Percentiles rank a stretch among this genome's conserved stretches.
These are phyloP conservation scores for Trichocladium uniseriatum DNA, from an alignment of 495 filamentous ascomycete genomes.

Conservation along the genomic window DNA sequence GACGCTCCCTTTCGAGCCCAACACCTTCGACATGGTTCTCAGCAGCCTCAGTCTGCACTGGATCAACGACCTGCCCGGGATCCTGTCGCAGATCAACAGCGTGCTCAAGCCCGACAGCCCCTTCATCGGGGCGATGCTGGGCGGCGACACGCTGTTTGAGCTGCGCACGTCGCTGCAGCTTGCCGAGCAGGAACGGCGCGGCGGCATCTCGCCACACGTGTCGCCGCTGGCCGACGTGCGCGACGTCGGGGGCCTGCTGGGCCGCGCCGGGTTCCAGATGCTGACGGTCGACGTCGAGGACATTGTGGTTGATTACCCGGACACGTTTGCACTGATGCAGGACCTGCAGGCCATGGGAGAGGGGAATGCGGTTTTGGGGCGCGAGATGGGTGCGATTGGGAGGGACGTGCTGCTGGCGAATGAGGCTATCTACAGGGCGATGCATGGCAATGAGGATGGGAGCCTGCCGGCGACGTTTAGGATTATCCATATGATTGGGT, in stretches of 20 bases:
- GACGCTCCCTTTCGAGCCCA: constrained; percentile 63
- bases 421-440: constrained; percentile 76
- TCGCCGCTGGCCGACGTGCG: constrained; percentile 86
- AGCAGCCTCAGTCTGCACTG: constrained; percentile 87
- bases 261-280: constrained; percentile 85
- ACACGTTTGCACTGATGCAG: constrained; percentile 81
- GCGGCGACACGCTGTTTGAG: constrained; percentile 90
- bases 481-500: constrained; percentile 95
- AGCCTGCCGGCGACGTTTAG: constrained; percentile 82
- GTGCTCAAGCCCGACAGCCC: constrained; percentile 84
- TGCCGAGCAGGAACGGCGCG: constrained; percentile 77
- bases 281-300: constrained; percentile 96
- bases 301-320: constrained; percentile 91
- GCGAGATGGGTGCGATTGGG: constrained; percentile 63
- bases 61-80: constrained; percentile 89
- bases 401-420: constrained; percentile 81
- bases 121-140: constrained; percentile 92
- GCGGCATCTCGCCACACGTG: constrained; percentile 78
- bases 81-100: constrained; percentile 69
- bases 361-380: constrained; percentile 72
- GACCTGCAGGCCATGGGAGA: constrained; percentile 95
- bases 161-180: constrained; percentile 89
- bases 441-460: constrained; percentile 65
- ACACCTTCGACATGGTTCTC: constrained; percentile 79
- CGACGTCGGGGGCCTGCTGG: constrained; percentile 81